phyloP scores from a whole-genome alignment of 345 rosid species.

The Hypericum androsaemum region DNA sequence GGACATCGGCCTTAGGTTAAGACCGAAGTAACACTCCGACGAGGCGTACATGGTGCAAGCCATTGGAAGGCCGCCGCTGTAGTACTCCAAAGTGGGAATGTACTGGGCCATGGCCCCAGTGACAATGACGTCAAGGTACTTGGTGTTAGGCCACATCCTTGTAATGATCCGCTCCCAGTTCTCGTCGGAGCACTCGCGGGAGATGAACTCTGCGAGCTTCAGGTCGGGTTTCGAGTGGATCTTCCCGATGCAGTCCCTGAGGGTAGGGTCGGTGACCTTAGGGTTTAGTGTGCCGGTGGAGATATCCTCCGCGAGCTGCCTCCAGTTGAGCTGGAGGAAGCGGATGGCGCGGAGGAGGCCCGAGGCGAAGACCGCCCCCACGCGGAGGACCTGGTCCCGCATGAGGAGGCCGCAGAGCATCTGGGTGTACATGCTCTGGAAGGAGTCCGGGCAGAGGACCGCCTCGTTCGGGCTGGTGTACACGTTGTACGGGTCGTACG shows the following conservation, averaged over 20 bases:
- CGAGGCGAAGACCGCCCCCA: constrained; percentile 88
- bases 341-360: constrained; percentile 84
- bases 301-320: constrained; percentile 48
- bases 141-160: constrained; percentile 81
- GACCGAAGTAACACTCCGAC: constrained; percentile 87
- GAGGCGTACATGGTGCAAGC: constrained; percentile 98
- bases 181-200: constrained; percentile 35
- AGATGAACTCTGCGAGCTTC: constrained; percentile 44
- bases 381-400: constrained; percentile 67
- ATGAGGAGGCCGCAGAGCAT: constrained; percentile 83
- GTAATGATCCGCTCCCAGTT: constrained; percentile 73
- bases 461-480: constrained; percentile 94
- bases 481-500: constrained; percentile 71
- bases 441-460: constrained; percentile 77
- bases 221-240: constrained; percentile 42
- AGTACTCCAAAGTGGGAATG: constrained; percentile 84
- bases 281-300: constrained; percentile 43
- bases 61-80: constrained; percentile 69
- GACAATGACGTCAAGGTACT: constrained; percentile 82
- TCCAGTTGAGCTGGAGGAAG: constrained; percentile 82
- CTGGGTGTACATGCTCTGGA: constrained; percentile 93
- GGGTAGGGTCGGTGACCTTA: constrained; percentile 39
- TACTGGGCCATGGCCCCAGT: constrained; percentile 98
- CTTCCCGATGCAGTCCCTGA: constrained; percentile 32
- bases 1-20: constrained; percentile 80